Conservation (phyloP, 2,329 filamentous ascomycete genomes). For the Aspergillus intermedius region DNA sequence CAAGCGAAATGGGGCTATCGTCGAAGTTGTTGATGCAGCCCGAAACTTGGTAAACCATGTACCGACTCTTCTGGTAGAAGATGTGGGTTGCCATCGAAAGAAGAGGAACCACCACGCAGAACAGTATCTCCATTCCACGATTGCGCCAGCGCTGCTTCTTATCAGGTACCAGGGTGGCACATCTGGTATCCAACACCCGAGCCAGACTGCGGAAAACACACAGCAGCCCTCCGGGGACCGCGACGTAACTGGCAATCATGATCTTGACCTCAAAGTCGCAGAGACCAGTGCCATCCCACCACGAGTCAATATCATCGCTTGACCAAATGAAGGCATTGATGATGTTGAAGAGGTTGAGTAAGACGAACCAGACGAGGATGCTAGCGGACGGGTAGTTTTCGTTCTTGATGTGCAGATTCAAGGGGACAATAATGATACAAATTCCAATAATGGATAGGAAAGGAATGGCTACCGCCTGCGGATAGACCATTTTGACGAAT, state of each 20-base stretch:
- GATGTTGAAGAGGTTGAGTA: constrained; percentile 53
- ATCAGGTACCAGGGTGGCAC: constrained; percentile 46
- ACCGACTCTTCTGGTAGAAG: constrained; percentile 54
- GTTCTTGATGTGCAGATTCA: constrained; percentile 55
- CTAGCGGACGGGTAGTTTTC: constrained; percentile 55
- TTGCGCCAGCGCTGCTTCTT: constrained; percentile 43
- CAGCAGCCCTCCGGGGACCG: constrained; percentile 46
- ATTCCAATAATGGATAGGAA: constrained; percentile 45
- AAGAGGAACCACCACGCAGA: constrained; percentile 52
- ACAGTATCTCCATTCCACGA: constrained; percentile 46
- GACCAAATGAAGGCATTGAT: constrained; percentile 62
- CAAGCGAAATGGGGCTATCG: constrained; percentile 52
- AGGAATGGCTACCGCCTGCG: constrained; percentile 40
- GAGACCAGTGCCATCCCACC: constrained; percentile 54
- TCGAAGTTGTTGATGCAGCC: constrained; percentile 53
- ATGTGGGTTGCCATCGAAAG: constrained; percentile 53
- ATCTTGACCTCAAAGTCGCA: constrained; percentile 62
- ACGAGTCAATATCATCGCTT: constrained; percentile 47
- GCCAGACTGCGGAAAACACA: constrained; percentile 58
- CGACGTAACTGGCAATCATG: constrained; percentile 47
- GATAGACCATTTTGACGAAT: constrained; percentile 12
- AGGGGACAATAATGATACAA: constrained; percentile 50
- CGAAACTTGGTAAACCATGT: constrained; percentile 51
- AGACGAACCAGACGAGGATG: constrained; percentile 50
- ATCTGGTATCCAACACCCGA: constrained; percentile 54